Evolutionary conservation across 2,329 filamentous ascomycete species (phyloP).

Genomic region (Purpureocillium lavendulum): DNA sequence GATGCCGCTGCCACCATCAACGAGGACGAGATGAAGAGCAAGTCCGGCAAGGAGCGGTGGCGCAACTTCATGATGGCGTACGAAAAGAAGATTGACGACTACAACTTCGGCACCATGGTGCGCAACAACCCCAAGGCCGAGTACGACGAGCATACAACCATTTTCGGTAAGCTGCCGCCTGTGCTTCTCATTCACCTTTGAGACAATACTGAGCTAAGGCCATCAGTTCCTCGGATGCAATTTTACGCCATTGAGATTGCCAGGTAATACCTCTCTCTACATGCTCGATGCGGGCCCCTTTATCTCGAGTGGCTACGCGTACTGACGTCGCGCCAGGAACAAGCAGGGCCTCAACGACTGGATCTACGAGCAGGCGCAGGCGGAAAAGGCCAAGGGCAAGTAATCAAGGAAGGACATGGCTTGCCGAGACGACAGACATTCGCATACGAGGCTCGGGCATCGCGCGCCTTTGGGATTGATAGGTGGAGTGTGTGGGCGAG

Average conservation of each 20-base stretch:
- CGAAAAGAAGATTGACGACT: slow-evolving; percentile 93
- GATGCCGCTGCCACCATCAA: slow-evolving; percentile 72
- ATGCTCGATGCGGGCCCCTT: not conserved
- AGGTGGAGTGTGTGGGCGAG: no score
- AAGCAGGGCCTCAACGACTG: slow-evolving; percentile 88
- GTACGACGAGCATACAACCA: slow-evolving; percentile 82
- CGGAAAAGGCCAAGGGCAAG: slow-evolving; percentile 32
- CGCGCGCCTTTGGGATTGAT: no score
- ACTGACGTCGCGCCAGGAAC: slow-evolving; percentile 57
- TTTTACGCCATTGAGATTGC: slow-evolving; percentile 48
- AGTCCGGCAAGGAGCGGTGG: slow-evolving; percentile 88
- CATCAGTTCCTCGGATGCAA: slow-evolving; percentile 45
- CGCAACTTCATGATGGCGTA: slow-evolving; percentile 89
- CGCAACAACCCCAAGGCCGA: slow-evolving; percentile 69
- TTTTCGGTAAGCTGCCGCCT: slow-evolving; percentile 65
- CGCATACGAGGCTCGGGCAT: not conserved
- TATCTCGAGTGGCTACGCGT: not conserved
- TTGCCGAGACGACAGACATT: not conserved
- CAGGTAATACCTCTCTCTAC: slow-evolving; percentile 16
- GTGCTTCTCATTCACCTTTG: not conserved
- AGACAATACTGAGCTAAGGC: not conserved
- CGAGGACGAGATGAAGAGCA: slow-evolving; percentile 97
- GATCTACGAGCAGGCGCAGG: slow-evolving; percentile 80
- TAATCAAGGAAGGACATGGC: slow-evolving; percentile 2
- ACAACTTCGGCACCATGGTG: slow-evolving; percentile 95